These are phyloP conservation scores for Mucor plumbeus DNA, from an alignment of 371 early-diverging fungal genomes.

Conservation along the genomic window DNA sequence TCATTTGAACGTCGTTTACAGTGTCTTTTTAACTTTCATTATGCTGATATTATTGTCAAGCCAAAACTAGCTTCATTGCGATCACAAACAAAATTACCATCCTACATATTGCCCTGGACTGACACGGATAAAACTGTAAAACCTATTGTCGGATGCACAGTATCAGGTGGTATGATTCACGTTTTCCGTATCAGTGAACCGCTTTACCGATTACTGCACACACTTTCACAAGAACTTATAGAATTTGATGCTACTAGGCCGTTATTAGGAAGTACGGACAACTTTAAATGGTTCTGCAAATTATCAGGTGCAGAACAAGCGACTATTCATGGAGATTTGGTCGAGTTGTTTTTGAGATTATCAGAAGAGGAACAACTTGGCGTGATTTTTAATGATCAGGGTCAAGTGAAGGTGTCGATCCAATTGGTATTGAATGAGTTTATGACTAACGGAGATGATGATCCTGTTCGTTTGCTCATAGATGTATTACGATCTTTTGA, in stretches of 20 bases:
- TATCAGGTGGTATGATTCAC: slow-evolving; percentile 39
- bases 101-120: slow-evolving; percentile 23
- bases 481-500: background rate
- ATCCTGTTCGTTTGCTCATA: background rate
- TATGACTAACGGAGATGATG: background rate
- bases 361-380: slow-evolving; percentile 16
- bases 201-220: slow-evolving; percentile 21
- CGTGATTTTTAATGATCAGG: slow-evolving; percentile 1
- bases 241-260: slow-evolving; percentile 26
- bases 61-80: slow-evolving; percentile 29
- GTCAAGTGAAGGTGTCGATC: background rate
- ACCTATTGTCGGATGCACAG: slow-evolving; percentile 41
- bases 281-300: slow-evolving; percentile 39
- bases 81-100: slow-evolving; percentile 10
- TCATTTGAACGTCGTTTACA: slow-evolving; percentile 34
- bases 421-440: background rate
- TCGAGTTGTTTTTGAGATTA: slow-evolving; percentile 24
- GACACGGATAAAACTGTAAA: background rate
- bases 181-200: slow-evolving; percentile 28
- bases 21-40: slow-evolving; percentile 38
- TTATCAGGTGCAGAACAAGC: slow-evolving; percentile 27
- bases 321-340: slow-evolving; percentile 41
- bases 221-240: slow-evolving; percentile 31
- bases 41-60: slow-evolving; percentile 40
- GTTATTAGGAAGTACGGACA: slow-evolving; percentile 30